Evolutionary conservation across 2,329 filamentous ascomycete genomes (phyloP), one percentile per base, ranked within the genome.

Genomic region (Zasmidium angulare): DNA sequence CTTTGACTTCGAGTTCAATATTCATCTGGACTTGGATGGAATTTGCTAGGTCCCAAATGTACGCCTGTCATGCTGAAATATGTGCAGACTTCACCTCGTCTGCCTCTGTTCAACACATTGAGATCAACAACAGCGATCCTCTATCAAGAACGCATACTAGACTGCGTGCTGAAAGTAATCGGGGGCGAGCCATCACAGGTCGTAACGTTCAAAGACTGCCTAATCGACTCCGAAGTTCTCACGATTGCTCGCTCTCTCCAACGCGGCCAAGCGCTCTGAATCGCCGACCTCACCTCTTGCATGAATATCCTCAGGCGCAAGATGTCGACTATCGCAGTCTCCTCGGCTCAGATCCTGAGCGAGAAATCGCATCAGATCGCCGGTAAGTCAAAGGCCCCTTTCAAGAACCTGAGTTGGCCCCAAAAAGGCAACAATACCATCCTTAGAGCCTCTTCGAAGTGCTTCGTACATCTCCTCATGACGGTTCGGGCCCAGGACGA

Each of bases 321-420:
- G 36, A 74, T 72, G 71, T 65, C 63, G 23, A 63, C 60, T 65
- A 76, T 80, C 50, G 47, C 57, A 17, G 52, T 66, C 29, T 68
- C 74, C 56, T 75, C 78, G 47, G 79, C 79, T 24, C 79, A 79
- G 66, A 78, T 80, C 53, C 69, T 81, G 43, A 77, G 77, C 61
- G 76, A 80, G 62, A 73, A 72, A 55, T 76, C 76, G 52, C 75
- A 80, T 62, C 66, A 78, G 20, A 74, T 80, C 3, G 74, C 78
- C 63, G 79, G 78, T 79, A 71, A 50, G 49, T 23, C 24, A n/a
- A n/a, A n/a, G n/a, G n/a, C n/a, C n/a, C n/a, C n/a, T n/a, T n/a
- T n/a, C n/a, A n/a, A n/a, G n/a, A n/a, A n/a, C n/a, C n/a, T n/a
- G n/a, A n/a, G n/a, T n/a, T n/a, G n/a, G n/a, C n/a, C n/a, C n/a